Percentiles rank a stretch among this genome's conserved stretches.
Conservation (phyloP, 805 yeast species). For the Torulaspora quercuum region DNA sequence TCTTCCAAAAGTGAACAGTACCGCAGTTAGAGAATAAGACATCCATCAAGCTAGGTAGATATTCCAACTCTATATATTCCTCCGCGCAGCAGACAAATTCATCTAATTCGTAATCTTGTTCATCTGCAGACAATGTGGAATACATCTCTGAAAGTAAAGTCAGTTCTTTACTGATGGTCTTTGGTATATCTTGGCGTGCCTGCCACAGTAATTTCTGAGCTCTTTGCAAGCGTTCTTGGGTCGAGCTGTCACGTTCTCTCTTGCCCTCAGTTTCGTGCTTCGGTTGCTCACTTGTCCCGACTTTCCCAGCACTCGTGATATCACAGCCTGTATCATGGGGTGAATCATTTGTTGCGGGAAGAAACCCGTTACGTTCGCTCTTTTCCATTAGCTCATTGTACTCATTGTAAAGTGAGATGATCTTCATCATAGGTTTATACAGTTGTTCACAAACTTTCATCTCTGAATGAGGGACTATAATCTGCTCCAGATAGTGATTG, state of each 20-base stretch:
- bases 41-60: slow-evolving; percentile 34
- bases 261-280: slow-evolving; percentile 1
- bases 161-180: slow-evolving; percentile 36
- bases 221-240: slow-evolving; percentile 32
- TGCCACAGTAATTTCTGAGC: slow-evolving; percentile 35
- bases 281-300: slow-evolving; percentile 1
- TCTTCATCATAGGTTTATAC: slow-evolving; percentile 39
- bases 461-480: slow-evolving; percentile 37
- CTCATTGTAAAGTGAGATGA: slow-evolving; percentile 36
- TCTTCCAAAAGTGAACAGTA: slow-evolving; percentile 34
- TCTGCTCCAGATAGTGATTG: slow-evolving; percentile 36
- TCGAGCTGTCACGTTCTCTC: slow-evolving; percentile 12
- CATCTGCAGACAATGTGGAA: slow-evolving; percentile 36
- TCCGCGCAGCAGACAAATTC: slow-evolving; percentile 40
- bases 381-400: slow-evolving; percentile 37
- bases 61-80: slow-evolving; percentile 37
- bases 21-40: slow-evolving; percentile 34
- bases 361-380: slow-evolving; percentile 35
- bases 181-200: slow-evolving; percentile 37
- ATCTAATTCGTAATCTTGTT: slow-evolving; percentile 38
- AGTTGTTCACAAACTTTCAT: slow-evolving; percentile 38
- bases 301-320: slow-evolving; percentile 1
- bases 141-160: slow-evolving; percentile 38
- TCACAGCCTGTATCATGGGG: slow-evolving; percentile 2
- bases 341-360: slow-evolving; percentile 17